Percentiles rank a stretch among this genome's conserved stretches.
Conservation (phyloP, 1,284 basidiomycete genomes). For the Peniophora sp. region DNA sequence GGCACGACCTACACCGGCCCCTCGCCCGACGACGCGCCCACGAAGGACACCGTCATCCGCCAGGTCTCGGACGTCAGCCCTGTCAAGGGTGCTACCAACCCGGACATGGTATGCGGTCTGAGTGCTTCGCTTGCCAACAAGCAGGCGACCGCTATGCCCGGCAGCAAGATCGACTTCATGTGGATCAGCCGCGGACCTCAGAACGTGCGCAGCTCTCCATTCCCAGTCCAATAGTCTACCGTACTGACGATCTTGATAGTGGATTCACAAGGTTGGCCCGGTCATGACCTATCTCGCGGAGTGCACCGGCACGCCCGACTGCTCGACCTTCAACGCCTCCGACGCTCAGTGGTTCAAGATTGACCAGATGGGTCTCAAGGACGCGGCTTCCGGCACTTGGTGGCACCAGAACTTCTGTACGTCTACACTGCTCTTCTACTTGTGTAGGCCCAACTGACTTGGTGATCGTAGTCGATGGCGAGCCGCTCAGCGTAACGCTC, state of each 20-base stretch:
- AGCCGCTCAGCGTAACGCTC: conserved; percentile 38
- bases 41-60: conserved; percentile 45
- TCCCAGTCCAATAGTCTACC: conserved; percentile 1
- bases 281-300: conserved; percentile 66
- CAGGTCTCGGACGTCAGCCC: conserved; percentile 34
- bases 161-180: conserved; percentile 47
- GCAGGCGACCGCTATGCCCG: conserved; percentile 48
- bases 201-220: conserved; percentile 30
- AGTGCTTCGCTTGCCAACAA: conserved; percentile 24
- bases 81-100: conserved; percentile 55
- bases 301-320: conserved; percentile 30
- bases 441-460: background rate
- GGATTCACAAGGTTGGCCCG: conserved; percentile 68
- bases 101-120: conserved; percentile 54
- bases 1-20: conserved; percentile 50
- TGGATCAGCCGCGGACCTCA: conserved; percentile 47
- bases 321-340: conserved; percentile 42
- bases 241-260: conserved; percentile 28
- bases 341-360: conserved; percentile 69
- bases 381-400: conserved; percentile 20
- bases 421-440: background rate
- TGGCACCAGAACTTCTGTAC: conserved; percentile 18
- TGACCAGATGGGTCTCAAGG: conserved; percentile 29
- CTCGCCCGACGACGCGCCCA: conserved; percentile 32
- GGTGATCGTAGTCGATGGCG: conserved; percentile 11